These are phyloP conservation scores for Trichophyton mentagrophytes DNA, from an alignment of 2,329 filamentous ascomycete species.

Conservation along the genomic window DNA sequence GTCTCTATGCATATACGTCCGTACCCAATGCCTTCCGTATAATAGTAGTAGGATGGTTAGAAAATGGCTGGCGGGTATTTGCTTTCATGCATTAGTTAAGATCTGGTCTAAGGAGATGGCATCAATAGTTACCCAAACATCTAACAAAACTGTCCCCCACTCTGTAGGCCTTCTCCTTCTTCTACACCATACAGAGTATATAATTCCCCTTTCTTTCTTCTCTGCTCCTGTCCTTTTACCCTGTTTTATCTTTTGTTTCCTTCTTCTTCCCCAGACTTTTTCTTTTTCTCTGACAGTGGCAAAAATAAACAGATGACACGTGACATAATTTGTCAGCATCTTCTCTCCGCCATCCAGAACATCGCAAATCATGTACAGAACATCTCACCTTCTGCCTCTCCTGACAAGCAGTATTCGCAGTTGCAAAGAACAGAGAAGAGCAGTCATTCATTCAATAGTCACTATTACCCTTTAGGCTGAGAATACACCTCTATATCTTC, in stretches of 20 bases:
- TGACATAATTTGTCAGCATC: not conserved
- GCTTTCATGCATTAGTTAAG: not conserved
- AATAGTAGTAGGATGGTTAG: not conserved
- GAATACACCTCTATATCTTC: not conserved
- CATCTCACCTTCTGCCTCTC: not conserved
- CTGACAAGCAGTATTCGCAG: not conserved
- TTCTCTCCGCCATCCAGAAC: not conserved
- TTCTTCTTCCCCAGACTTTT: not conserved
- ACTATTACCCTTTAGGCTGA: not conserved
- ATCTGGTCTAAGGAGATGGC: not conserved
- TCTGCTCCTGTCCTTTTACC: not conserved
- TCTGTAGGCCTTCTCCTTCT: not conserved
- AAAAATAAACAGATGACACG: not conserved
- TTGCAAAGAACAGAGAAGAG: not conserved
- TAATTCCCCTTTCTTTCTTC: not conserved
- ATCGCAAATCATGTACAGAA: not conserved
- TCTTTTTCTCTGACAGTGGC: not conserved
- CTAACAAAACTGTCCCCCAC: not conserved
- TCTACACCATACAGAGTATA: not conserved
- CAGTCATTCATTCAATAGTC: conserved; percentile 3
- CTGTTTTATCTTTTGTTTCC: not conserved
- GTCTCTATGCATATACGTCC: not conserved
- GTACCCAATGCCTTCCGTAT: not conserved
- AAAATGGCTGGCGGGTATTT: not conserved
- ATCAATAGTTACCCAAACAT: not conserved